phyloP scores from a whole-genome alignment of 768 basidiomycete genomes.

The Naematelia aurantialba region DNA sequence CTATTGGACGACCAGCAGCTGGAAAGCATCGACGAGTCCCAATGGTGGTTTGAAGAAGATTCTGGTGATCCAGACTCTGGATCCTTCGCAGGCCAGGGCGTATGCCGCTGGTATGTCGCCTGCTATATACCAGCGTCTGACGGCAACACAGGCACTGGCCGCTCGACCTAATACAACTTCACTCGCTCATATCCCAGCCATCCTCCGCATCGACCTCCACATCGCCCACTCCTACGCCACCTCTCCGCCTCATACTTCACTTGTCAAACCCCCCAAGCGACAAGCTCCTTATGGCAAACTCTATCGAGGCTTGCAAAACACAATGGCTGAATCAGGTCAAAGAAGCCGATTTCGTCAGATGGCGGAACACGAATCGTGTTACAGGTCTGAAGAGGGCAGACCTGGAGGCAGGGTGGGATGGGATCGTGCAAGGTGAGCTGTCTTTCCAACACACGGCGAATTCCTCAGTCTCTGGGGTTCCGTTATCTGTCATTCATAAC shows the following conservation, averaged over 20 bases:
- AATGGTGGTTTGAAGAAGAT: slow-evolving; percentile 93
- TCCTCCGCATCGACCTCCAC: slow-evolving; percentile 10
- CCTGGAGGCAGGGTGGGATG: slow-evolving; percentile 96
- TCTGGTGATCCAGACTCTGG: slow-evolving; percentile 6
- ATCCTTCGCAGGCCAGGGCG: slow-evolving; percentile 37
- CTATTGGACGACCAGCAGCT: slow-evolving; percentile 83
- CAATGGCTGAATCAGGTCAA: slow-evolving; percentile 94
- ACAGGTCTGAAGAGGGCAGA: slow-evolving; percentile 84
- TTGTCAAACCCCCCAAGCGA: slow-evolving; percentile 81
- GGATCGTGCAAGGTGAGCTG: slow-evolving; percentile 82
- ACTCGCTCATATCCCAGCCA: slow-evolving; percentile 32
- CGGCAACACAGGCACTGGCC: slow-evolving; percentile 82
- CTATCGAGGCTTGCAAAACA: slow-evolving; percentile 81
- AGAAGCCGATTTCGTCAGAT: slow-evolving; percentile 93
- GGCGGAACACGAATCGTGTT: slow-evolving; percentile 93
- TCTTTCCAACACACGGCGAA: too few species aligned
- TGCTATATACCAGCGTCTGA: neutral
- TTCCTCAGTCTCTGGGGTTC: too few species aligned
- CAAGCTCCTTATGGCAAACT: slow-evolving; percentile 74
- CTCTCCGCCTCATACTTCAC: slow-evolving; percentile 70
- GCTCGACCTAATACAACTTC: slow-evolving; percentile 86
- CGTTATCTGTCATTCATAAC: too few species aligned
- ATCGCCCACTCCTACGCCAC: slow-evolving; percentile 48
- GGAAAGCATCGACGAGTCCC: slow-evolving; percentile 72
- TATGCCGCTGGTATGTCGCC: slow-evolving; percentile 67